A percentile compares a stretch with the other conserved stretches of the same genome.
phyloP scores from a whole-genome alignment of 495 filamentous ascomycete species.

The Bryoglossum gracile region DNA sequence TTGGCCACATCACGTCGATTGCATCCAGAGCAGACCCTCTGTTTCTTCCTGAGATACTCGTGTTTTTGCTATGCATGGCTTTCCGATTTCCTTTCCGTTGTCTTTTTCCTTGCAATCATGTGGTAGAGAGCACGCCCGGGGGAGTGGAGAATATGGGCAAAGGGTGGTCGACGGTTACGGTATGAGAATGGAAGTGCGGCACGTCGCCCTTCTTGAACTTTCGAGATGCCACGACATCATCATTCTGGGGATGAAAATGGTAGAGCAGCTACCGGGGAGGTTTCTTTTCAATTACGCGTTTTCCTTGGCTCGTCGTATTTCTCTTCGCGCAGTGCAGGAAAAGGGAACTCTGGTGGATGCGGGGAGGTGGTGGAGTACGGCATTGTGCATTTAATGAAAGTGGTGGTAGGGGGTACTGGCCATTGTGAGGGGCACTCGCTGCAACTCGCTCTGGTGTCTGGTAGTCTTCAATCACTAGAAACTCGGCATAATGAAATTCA shows the following conservation, averaged over 20 bases:
- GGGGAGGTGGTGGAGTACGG: too few relatives aligned
- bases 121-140: constrained; percentile 20
- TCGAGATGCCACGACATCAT: background rate
- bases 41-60: constrained; percentile 20
- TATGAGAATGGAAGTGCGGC: constrained; percentile 7
- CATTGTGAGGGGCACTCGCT: too few relatives aligned
- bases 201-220: constrained; percentile 6
- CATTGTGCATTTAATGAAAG: too few relatives aligned
- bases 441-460: too few relatives aligned
- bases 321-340: too few relatives aligned
- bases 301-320: constrained; percentile 9
- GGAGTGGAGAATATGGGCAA: background rate
- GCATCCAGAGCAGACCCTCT: constrained; percentile 24
- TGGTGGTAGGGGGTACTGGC: too few relatives aligned
- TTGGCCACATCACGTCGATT: constrained; percentile 8
- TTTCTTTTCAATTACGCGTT: constrained; percentile 15
- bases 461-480: too few relatives aligned
- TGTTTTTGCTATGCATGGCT: constrained; percentile 20
- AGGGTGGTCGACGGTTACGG: background rate
- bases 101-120: constrained; percentile 17
- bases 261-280: constrained; percentile 24
- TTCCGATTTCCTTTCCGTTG: constrained; percentile 19
- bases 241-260: constrained; percentile 17
- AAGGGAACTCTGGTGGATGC: too few relatives aligned
- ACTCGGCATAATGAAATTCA: too few relatives aligned